These are phyloP conservation scores for Coemansia javaensis DNA, from an alignment of 192 early-diverging fungal species.

Conservation along the genomic window DNA sequence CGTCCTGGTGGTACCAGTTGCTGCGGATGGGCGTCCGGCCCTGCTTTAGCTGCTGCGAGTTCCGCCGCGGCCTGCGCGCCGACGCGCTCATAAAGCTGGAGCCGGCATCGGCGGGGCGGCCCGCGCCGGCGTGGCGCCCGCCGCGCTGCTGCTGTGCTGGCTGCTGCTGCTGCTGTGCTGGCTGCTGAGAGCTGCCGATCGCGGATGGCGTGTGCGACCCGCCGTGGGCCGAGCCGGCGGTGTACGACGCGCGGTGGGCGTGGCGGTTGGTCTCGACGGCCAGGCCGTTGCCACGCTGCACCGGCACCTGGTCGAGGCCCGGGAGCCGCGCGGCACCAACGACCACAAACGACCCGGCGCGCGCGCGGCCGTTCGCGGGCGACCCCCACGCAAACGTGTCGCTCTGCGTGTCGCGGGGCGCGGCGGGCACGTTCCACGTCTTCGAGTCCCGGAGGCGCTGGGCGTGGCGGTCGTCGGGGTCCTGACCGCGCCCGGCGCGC, in stretches of 20 bases:
- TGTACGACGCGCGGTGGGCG: conserved; percentile 31
- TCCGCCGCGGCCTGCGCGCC: conserved; percentile 16
- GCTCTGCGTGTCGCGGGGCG: conserved; percentile 18
- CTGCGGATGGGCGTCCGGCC: conserved; percentile 36
- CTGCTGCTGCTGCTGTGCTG: too few relatives aligned
- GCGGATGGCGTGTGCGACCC: conserved; percentile 19
- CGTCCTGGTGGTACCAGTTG: conserved; percentile 41
- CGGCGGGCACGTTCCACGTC: conserved; percentile 11
- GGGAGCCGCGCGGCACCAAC: neutral
- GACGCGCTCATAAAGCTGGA: conserved; percentile 30
- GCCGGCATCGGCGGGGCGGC: conserved; percentile 13
- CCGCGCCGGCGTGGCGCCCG: conserved; percentile 1
- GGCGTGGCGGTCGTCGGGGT: conserved; percentile 2
- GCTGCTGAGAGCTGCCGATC: conserved; percentile 25
- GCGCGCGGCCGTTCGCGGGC: conserved; percentile 12
- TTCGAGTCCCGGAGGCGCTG: conserved; percentile 8
- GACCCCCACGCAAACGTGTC: conserved; percentile 40
- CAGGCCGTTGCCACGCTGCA: conserved; percentile 18
- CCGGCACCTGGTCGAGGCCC: neutral
- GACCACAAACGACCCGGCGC: conserved; percentile 31
- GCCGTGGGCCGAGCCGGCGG: conserved; percentile 21
- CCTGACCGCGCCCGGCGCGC: conserved; percentile 2
- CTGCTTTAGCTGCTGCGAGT: conserved; percentile 13
- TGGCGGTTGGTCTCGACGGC: conserved; percentile 9
- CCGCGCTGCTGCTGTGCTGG: conserved; percentile 6